These are phyloP conservation scores for Juncus effusus DNA, from an alignment of 176 grass and related monocot species.

Conservation along the genomic window DNA sequence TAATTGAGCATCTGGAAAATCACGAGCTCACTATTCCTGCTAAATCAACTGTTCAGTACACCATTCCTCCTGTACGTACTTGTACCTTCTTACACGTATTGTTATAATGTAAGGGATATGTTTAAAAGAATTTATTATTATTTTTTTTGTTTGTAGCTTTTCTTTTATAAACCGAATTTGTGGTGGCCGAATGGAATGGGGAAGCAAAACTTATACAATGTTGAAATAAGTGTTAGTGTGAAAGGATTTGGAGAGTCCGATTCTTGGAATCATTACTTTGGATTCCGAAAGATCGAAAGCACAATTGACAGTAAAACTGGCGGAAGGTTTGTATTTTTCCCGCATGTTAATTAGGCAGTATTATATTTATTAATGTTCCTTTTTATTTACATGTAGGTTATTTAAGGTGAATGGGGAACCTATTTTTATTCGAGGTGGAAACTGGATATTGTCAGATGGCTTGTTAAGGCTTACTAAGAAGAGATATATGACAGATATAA, in stretches of 20 bases:
- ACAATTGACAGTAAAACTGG: conserved; percentile 70
- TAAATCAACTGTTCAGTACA: conserved; percentile 53
- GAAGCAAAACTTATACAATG: conserved; percentile 68
- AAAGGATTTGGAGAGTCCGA: conserved; percentile 86
- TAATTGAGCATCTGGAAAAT: conserved; percentile 85
- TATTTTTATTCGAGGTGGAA: conserved; percentile 94
- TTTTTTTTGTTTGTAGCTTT: conserved; percentile 46
- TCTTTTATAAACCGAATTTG: conserved; percentile 96
- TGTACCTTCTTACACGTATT: conserved; percentile 10
- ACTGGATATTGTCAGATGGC: conserved; percentile 98
- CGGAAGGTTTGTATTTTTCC: conserved; percentile 56
- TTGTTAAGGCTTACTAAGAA: conserved; percentile 75
- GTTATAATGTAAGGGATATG: not conserved
- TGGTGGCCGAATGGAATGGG: conserved; percentile 99
- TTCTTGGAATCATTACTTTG: conserved; percentile 76
- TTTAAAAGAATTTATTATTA: not conserved
- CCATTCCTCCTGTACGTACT: conserved; percentile 71
- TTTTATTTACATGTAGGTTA: conserved; percentile 48
- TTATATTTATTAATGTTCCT: not conserved
- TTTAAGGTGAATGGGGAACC: conserved; percentile 90
- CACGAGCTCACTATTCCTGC: conserved; percentile 51
- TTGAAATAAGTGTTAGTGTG: conserved; percentile 75
- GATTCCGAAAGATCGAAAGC: conserved; percentile 86
- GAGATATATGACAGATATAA: conserved; percentile 88
- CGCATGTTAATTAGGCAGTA: not conserved